Conservation (phyloP, 2,329 filamentous ascomycete species). For the Botrytis fabae region DNA sequence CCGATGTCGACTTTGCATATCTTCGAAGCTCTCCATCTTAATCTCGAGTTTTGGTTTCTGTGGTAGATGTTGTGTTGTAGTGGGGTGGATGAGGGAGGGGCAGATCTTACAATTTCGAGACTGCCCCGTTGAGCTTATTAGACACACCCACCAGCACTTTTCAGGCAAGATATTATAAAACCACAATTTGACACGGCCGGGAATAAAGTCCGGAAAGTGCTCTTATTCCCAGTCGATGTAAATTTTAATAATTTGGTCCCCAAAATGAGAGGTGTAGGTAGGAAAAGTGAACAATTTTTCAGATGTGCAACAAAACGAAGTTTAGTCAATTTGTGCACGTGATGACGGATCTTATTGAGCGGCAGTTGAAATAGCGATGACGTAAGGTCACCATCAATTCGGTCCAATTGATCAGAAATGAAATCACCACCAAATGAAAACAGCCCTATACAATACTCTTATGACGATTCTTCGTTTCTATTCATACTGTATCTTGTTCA, state of each 20-base stretch:
- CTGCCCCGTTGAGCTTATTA: neutral
- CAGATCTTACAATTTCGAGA: neutral
- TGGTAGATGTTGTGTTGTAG: neutral
- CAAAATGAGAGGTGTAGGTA: neutral
- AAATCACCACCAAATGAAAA: neutral
- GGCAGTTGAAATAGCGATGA: neutral
- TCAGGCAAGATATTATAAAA: neutral
- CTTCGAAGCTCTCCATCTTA: constrained; percentile 63
- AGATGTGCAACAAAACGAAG: neutral
- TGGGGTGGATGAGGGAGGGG: neutral
- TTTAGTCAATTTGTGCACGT: neutral
- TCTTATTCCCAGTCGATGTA: constrained; percentile 5
- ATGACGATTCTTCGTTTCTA: neutral
- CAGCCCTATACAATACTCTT: neutral
- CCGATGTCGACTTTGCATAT: constrained; percentile 75
- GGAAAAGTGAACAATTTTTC: neutral
- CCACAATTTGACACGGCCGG: neutral
- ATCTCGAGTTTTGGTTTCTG: neutral
- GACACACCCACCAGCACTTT: neutral
- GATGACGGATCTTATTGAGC: neutral
- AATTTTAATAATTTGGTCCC: neutral
- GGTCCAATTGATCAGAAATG: neutral
- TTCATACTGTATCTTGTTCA: neutral
- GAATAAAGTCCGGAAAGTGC: neutral
- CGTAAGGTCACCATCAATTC: neutral